These are phyloP conservation scores for Blepharisma undulans DNA, from an alignment of 169 alveolate species.

Conservation along the genomic window DNA sequence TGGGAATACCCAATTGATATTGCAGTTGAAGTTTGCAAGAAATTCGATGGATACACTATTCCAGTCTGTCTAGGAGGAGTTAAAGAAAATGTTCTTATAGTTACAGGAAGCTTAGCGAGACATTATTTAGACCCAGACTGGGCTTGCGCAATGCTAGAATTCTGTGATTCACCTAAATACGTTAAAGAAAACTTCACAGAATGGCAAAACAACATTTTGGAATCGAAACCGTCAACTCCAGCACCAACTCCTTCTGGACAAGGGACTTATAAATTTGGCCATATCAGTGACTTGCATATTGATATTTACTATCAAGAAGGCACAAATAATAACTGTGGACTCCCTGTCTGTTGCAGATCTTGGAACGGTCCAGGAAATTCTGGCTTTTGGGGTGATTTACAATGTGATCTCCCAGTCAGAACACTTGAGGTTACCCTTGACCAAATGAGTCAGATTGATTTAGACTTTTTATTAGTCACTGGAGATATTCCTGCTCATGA, in stretches of 20 bases:
- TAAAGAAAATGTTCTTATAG: not conserved
- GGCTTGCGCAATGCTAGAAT: not conserved
- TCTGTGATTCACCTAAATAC: conserved; percentile 6
- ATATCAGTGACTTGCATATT: conserved; percentile 74
- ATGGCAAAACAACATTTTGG: not conserved
- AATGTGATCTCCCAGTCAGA: conserved; percentile 54
- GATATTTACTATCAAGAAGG: conserved; percentile 72
- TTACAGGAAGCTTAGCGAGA: not conserved
- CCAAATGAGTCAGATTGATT: conserved; percentile 54
- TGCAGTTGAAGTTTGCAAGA: not conserved
- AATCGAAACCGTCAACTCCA: conserved; percentile 24
- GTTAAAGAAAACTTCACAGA: conserved; percentile 2
- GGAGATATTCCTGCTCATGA: conserved; percentile 64
- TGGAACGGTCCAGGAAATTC: conserved; percentile 42
- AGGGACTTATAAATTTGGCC: conserved; percentile 51
- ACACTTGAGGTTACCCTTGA: conserved; percentile 43
- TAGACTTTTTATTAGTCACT: conserved; percentile 62
- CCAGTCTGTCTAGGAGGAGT: not conserved
- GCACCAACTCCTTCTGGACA: conserved; percentile 38
- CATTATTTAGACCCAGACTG: conserved; percentile 26
- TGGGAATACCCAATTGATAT: not conserved
- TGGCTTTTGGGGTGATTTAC: conserved; percentile 56
- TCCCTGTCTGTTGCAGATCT: conserved; percentile 70
- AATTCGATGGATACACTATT: not conserved
- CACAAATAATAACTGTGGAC: conserved; percentile 62